Conservation (phyloP, 176 grass and related monocot genomes). For the Leersia perrieri region DNA sequence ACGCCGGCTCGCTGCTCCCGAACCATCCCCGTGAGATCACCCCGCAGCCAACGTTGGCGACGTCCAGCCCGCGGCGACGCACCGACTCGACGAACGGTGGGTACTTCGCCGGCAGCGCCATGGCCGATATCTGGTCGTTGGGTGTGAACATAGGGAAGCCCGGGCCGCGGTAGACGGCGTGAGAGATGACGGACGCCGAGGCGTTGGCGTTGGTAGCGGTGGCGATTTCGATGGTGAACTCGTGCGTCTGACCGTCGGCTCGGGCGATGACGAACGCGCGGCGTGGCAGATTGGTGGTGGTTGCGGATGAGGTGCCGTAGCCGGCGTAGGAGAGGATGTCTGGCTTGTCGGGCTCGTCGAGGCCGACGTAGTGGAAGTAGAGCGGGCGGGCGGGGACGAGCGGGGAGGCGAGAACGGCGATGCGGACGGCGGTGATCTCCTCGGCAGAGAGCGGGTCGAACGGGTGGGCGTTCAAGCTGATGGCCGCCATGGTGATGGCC, state of each 20-base stretch:
- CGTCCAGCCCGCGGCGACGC: slow-evolving; percentile 25
- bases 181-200: slow-evolving; percentile 21
- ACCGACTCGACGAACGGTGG: slow-evolving; percentile 57
- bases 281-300: not conserved
- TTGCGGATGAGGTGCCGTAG: not conserved
- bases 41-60: slow-evolving; percentile 46
- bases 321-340: slow-evolving; percentile 43
- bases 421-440: slow-evolving; percentile 39
- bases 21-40: slow-evolving; percentile 62
- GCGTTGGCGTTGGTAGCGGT: not conserved
- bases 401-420: slow-evolving; percentile 32
- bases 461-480: no score
- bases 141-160: slow-evolving; percentile 55
- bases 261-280: slow-evolving; percentile 30
- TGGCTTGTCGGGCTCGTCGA: slow-evolving; percentile 76
- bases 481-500: no score
- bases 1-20: not conserved
- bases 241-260: not conserved
- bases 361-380: slow-evolving; percentile 81
- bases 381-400: slow-evolving; percentile 31
- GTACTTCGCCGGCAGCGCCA: slow-evolving; percentile 38
- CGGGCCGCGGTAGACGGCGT: slow-evolving; percentile 29
- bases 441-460: slow-evolving; percentile 53
- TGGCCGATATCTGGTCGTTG: slow-evolving; percentile 44
- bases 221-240: slow-evolving; percentile 21